A percentile compares a stretch with the other conserved stretches of the same genome.
Conservation (phyloP, 2,329 filamentous ascomycete genomes). For the Cadophora sp. region DNA sequence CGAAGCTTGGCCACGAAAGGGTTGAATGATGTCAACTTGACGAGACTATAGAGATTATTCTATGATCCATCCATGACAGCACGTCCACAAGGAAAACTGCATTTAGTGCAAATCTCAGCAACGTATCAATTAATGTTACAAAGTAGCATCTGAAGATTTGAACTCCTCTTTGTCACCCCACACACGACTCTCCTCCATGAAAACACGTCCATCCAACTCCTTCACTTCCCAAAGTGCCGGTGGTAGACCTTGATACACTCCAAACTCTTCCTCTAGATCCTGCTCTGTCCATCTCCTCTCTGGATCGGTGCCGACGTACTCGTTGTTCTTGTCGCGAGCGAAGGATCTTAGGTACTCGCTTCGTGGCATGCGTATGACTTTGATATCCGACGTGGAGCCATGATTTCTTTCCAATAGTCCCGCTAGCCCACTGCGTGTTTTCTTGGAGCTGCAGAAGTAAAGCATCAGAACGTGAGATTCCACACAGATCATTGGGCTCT, state of each 20-base stretch:
- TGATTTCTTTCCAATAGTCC: background rate
- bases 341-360: background rate
- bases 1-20: too few species aligned
- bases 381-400: background rate
- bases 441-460: too few species aligned
- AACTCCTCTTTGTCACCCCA: background rate
- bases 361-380: background rate
- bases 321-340: background rate
- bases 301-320: background rate
- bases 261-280: background rate
- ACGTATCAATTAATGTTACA: background rate
- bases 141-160: background rate
- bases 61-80: too few species aligned
- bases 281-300: background rate
- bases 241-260: background rate
- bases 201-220: background rate
- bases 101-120: too few species aligned
- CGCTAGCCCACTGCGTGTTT: too few species aligned
- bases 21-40: too few species aligned
- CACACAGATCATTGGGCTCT: too few species aligned
- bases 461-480: too few species aligned
- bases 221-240: background rate
- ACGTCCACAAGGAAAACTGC: too few species aligned
- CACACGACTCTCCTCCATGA: background rate
- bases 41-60: too few species aligned